Evolutionary conservation across 139 green algal species (phyloP), one percentile per base, ranked within the genome.

Genomic region (Chlorella ohadii): DNA sequence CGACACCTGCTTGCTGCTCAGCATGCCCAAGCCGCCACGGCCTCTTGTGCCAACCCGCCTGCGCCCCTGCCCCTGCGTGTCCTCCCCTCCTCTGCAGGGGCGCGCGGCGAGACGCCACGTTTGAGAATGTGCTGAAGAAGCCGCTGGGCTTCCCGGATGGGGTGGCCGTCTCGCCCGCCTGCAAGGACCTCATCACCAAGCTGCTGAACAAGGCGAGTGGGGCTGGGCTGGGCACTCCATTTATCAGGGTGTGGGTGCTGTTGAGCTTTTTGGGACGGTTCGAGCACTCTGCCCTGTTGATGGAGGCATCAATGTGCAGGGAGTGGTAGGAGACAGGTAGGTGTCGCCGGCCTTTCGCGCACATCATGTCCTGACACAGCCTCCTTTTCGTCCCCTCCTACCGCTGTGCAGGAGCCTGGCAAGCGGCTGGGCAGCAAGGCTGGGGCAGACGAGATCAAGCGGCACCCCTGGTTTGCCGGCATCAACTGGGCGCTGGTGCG

Each of bases 361-460:
- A n/a, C n/a, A n/a, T n/a, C n/a, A n/a, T n/a, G n/a, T n/a, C n/a
- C n/a, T n/a, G n/a, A n/a, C n/a, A n/a, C n/a, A n/a, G n/a, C n/a
- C n/a, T n/a, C n/a, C n/a, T n/a, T n/a, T n/a, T n/a, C n/a, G n/a
- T n/a, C n/a, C n/a, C n/a, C n/a, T n/a, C 44, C 28, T 27, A 22
- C 44, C 11, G 2, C 13, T 27, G 1, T 23, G 86, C 75, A 91
- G 78, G 82, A 94, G 27, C 81, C 90, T 15, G 65, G 59, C 19
- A 84, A 91, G 81, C 85, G 93, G 6, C 83, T 98, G 82, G 95
- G 96, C 27, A 76, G 82, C 59, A 57, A 72, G 27, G 89, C 90
- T 16, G 97, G 97, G n/a, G 97, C 96, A 15, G 94, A 98, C 76
- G 96, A 98, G 65, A 94, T 99, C 81, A 99, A 98, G 90, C 38